Evolutionary conservation across 1,139 yeast species (phyloP), one percentile per base, ranked within the genome.

Genomic region (Meyerozyma athensensis): DNA sequence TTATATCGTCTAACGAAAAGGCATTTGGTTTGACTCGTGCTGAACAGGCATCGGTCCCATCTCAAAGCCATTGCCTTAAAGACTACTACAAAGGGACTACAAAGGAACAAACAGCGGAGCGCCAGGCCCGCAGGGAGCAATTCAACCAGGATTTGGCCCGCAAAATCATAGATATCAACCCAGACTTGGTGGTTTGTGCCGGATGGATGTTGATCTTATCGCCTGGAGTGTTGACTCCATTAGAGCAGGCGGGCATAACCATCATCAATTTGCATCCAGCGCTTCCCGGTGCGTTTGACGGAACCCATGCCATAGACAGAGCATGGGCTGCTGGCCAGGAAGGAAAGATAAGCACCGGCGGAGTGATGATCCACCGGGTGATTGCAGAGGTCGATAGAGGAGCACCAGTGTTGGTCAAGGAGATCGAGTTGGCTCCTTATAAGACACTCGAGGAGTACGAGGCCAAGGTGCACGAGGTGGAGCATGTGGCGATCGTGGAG

Each of bases 171-270:
- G 68, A 74, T 41, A 61, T 58, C 31, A 66, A 68, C 49, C 97
- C 98, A 3, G 85, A 84, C 48, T 69, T 92, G 46, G 80, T 92
- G 35, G 97, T 92, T 6, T 92, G 98, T 64, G 98, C 98, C 7
- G 98, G 98, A 2, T 92, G 98, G 97, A 83, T 92, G 92, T 74
- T 92, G 40, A 92, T 92, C 43, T 70, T 92, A 46, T 84, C 96
- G 2, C 81, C 89, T 2, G 69, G 77, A 13, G 87, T 86, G 44
- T 68, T 92, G 45, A 65, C 68, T 34, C 90, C 92, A 2, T 63
- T 90, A 34, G 78, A 70, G 38, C 59, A 71, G 7, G 77, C 74
- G 3, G 69, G 74, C 1, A 74, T 89, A 22, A 84, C 89, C 20
- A 89, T 92, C 44, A 89, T 92, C 53, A 92, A 92, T 55, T 67